Conservation (phyloP, 495 filamentous ascomycete species). For the Xylaria intraflava region DNA sequence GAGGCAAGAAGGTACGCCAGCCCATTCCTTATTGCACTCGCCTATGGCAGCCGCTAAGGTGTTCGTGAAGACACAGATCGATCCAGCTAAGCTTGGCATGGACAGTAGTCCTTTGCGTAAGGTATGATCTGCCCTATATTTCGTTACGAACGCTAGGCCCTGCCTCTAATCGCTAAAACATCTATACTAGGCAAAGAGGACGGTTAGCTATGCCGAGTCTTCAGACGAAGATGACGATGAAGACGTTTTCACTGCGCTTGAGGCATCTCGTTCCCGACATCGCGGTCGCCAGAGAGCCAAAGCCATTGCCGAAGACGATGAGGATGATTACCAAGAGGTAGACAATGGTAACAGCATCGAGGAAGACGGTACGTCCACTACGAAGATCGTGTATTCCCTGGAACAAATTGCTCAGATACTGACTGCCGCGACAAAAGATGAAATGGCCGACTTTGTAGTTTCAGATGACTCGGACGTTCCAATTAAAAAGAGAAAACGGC, state of each 20-base stretch:
- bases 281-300: slow-evolving; percentile 29
- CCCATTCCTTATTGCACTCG: slow-evolving; percentile 31
- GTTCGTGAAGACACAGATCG: slow-evolving; percentile 19
- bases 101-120: slow-evolving; percentile 56
- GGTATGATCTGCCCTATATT: slow-evolving; percentile 30
- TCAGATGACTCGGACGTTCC: slow-evolving; percentile 75
- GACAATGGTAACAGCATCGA: slow-evolving; percentile 37
- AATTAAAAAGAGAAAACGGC: slow-evolving; percentile 62
- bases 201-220: slow-evolving; percentile 60
- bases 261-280: slow-evolving; percentile 23
- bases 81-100: slow-evolving; percentile 14
- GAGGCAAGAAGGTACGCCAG: slow-evolving; percentile 34
- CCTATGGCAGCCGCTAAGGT: slow-evolving; percentile 32
- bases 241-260: slow-evolving; percentile 46
- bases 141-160: not conserved
- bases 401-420: slow-evolving; percentile 1
- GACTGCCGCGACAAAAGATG: slow-evolving; percentile 40
- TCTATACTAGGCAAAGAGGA: slow-evolving; percentile 40
- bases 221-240: slow-evolving; percentile 55
- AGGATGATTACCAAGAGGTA: slow-evolving; percentile 68
- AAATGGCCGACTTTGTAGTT: slow-evolving; percentile 78
- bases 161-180: not conserved
- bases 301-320: slow-evolving; percentile 30
- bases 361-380: slow-evolving; percentile 42
- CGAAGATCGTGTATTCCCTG: not conserved